phyloP scores from a whole-genome alignment of 371 early-diverging fungal species.

The Apophysomyces sp. region DNA sequence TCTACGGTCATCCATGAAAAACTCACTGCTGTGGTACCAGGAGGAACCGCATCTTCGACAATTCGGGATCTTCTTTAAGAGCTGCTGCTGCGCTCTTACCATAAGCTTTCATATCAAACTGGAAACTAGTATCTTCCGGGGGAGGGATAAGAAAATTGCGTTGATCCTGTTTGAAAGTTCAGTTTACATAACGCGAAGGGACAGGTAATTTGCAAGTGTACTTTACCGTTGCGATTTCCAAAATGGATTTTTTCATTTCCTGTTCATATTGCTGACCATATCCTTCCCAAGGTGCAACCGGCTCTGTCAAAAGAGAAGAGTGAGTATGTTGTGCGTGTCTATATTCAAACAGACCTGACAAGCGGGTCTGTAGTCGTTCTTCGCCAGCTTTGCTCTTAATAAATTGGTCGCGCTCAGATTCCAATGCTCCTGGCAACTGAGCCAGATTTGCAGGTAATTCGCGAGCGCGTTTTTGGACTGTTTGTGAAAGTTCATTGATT shows the following conservation, averaged over 20 bases:
- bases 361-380: background rate
- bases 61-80: slow-evolving; percentile 55
- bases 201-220: no score
- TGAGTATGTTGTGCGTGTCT: background rate
- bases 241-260: slow-evolving; percentile 52
- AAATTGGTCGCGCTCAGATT: slow-evolving; percentile 37
- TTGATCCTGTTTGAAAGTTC: slow-evolving; percentile 45
- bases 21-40: slow-evolving; percentile 68
- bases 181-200: background rate
- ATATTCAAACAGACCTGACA: slow-evolving; percentile 6
- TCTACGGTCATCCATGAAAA: background rate
- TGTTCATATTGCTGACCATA: slow-evolving; percentile 51
- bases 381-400: slow-evolving; percentile 23
- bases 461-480: slow-evolving; percentile 34
- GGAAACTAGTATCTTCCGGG: slow-evolving; percentile 64
- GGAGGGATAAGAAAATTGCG: slow-evolving; percentile 66
- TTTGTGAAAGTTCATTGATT: slow-evolving; percentile 26
- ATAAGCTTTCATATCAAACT: slow-evolving; percentile 64
- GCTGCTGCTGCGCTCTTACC: slow-evolving; percentile 61
- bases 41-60: slow-evolving; percentile 61
- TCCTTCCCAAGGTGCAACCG: slow-evolving; percentile 60
- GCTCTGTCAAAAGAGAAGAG: slow-evolving; percentile 28
- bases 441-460: slow-evolving; percentile 35
- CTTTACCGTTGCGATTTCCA: slow-evolving; percentile 58
- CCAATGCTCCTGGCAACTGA: slow-evolving; percentile 32